Conservation (phyloP, 2,329 filamentous ascomycete species). For the Ascosphaera aggregata region DNA sequence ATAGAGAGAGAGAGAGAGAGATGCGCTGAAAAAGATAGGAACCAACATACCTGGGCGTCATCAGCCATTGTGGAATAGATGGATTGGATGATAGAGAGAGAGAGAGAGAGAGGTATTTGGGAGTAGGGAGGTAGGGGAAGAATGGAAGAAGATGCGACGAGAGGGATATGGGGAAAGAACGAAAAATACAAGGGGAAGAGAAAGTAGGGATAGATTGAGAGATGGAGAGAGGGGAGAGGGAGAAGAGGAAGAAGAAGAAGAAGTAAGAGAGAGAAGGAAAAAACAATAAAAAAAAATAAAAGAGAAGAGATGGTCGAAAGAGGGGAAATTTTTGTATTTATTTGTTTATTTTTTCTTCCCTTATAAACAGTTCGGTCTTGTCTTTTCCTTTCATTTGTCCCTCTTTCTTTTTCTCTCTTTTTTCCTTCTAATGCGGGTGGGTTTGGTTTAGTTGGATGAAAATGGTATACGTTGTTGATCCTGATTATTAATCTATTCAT, state of each 20-base stretch:
- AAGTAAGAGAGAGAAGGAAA: background rate
- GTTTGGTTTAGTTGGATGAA: too few relatives aligned
- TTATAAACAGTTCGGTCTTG: too few relatives aligned
- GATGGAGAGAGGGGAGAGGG: conserved; percentile 6
- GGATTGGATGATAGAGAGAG: conserved; percentile 7
- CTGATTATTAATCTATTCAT: too few relatives aligned
- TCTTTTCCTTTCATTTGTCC: too few relatives aligned
- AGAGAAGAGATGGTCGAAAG: too few relatives aligned
- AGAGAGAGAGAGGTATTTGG: conserved; percentile 6
- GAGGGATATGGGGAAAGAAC: conserved; percentile 5
- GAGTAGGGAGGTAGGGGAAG: conserved; percentile 5
- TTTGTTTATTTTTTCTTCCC: too few relatives aligned
- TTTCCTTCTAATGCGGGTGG: too few relatives aligned
- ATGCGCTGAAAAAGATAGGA: background rate
- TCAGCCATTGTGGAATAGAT: conserved; percentile 34
- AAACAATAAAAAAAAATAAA: too few relatives aligned
- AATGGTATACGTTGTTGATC: too few relatives aligned
- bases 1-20: background rate
- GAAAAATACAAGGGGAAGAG: background rate
- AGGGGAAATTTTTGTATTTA: too few relatives aligned
- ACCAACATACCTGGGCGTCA: conserved; percentile 35
- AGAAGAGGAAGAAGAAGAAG: background rate
- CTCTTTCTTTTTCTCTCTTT: too few relatives aligned
- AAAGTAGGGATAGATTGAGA: conserved; percentile 6
- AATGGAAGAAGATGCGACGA: conserved; percentile 8